Evolutionary conservation across 176 grass and related monocot species (phyloP), one percentile per base, ranked within the genome.

Genomic region (Dactylis glomerata): DNA sequence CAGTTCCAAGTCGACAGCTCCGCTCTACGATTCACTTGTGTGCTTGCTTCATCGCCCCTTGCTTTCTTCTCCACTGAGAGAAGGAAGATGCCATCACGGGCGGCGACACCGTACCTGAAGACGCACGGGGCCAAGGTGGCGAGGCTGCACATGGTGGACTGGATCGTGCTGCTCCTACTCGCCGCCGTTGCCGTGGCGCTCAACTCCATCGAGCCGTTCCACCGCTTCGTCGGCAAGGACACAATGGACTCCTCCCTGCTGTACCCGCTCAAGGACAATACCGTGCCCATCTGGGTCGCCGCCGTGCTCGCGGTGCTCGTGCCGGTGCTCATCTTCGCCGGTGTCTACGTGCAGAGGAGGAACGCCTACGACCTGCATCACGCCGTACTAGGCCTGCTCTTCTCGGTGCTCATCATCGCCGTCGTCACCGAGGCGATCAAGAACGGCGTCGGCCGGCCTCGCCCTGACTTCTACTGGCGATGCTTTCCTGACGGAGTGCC

Each of bases 211-310:
- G 84, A 92, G 73, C 93, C 93, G 22, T 95, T 83, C 76, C 91
- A 95, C 73, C 91, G 93, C 46, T 95, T 95, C 87, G 91, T 95
- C 64, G 86, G 91, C 51, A 72, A 59, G 62, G 84, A 76, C 87
- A 95, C 89, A 91, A 82, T 93, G 81, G 52, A 78, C 3, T 70
- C n/a, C n/a, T n/a, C 76, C 71, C 88, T 95, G 45, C 87, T 91
- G n/a, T 95, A 95, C 36, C 93, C 93, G 1, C 23, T 95, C 40
- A 92, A 95, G 74, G 36, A 47, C 49, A 95, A 95, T 80, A 95
- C 93, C 49, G 91, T 95, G 12, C 93, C 91, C 40, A 27, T 92
- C 85, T 95, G 93, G 93, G 88, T 62, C 19, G 6, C 24, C 5
- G 45, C 8, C 50, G 33, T 86, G 73, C 71, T 82, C 24, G 79